Percentiles rank a stretch among this genome's conserved stretches.
Conservation (phyloP, 148 eudicot genomes). For the Bassia scoparia region DNA sequence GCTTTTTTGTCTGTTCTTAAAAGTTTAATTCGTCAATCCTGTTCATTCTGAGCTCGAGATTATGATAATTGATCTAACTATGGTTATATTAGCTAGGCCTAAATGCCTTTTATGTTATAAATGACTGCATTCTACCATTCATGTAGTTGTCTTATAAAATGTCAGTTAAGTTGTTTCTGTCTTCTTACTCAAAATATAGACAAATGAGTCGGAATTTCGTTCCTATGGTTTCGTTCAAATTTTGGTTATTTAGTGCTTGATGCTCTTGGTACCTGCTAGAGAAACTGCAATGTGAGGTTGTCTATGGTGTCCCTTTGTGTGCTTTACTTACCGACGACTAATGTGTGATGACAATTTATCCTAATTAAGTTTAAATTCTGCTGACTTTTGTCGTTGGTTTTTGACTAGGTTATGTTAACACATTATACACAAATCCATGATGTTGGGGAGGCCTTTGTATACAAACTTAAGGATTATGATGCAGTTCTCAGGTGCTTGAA, state of each 20-base stretch:
- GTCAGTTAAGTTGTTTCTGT: not conserved
- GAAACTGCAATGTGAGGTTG: not conserved
- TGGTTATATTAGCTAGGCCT: not conserved
- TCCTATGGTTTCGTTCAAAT: not conserved
- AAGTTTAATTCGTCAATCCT: not conserved
- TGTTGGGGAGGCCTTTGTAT: slow-evolving; percentile 78
- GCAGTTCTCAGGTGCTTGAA: slow-evolving; percentile 64
- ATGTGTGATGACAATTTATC: not conserved
- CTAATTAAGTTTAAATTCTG: not conserved
- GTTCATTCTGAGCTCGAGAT: not conserved
- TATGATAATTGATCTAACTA: not conserved
- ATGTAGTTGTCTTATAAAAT: not conserved
- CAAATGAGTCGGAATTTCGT: not conserved
- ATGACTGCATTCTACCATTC: not conserved
- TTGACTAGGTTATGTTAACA: slow-evolving; percentile 49
- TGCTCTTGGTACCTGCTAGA: not conserved
- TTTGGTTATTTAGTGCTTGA: not conserved
- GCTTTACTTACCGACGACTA: not conserved
- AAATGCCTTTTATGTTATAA: not conserved
- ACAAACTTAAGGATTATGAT: slow-evolving; percentile 69
- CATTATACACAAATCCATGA: slow-evolving; percentile 81
- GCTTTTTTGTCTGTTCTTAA: not conserved
- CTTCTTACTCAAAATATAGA: not conserved
- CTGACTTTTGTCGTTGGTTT: not conserved
- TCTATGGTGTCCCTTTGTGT: slow-evolving; percentile 1